Evolutionary conservation across 805 yeast genomes (phyloP).

Genomic region (Wickerhamiella lipophila): DNA sequence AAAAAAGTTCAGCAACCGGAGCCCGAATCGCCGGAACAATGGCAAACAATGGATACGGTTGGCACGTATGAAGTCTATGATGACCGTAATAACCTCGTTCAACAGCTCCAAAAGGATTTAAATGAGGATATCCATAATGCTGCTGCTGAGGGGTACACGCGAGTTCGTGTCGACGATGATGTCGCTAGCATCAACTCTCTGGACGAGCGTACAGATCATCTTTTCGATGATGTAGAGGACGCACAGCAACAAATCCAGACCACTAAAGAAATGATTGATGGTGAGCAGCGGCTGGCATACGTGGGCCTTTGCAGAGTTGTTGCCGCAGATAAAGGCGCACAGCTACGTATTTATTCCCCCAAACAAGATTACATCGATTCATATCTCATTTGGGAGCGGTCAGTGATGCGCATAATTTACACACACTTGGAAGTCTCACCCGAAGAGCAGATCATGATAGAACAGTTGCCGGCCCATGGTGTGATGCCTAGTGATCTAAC

Average conservation of each 20-base stretch:
- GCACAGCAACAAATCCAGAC: constrained; percentile 60
- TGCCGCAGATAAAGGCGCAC: constrained; percentile 68
- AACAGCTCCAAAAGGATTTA: constrained; percentile 22
- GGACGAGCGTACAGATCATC: constrained; percentile 44
- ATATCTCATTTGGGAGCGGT: constrained; percentile 73
- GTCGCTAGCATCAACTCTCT: constrained; percentile 44
- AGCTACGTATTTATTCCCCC: constrained; percentile 37
- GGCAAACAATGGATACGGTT: constrained; percentile 82
- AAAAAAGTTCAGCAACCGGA: constrained; percentile 13
- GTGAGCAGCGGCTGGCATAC: constrained; percentile 81
- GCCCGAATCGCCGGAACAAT: constrained; percentile 36
- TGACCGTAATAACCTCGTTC: constrained; percentile 41
- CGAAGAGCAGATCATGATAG: constrained; percentile 82
- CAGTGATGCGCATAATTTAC: constrained; percentile 56
- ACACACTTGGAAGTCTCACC: constrained; percentile 63
- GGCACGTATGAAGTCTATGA: constrained; percentile 69
- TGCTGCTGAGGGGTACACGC: constrained; percentile 66
- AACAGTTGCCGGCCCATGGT: constrained; percentile 72
- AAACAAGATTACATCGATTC: constrained; percentile 46
- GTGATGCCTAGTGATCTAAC: constrained; percentile 61
- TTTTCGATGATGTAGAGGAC: constrained; percentile 37
- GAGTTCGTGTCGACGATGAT: constrained; percentile 51
- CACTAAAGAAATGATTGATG: constrained; percentile 69
- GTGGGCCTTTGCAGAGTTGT: constrained; percentile 71
- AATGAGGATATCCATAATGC: constrained; percentile 26